phyloP scores from a whole-genome alignment of 768 basidiomycete species.

The Lactarius psammicola region DNA sequence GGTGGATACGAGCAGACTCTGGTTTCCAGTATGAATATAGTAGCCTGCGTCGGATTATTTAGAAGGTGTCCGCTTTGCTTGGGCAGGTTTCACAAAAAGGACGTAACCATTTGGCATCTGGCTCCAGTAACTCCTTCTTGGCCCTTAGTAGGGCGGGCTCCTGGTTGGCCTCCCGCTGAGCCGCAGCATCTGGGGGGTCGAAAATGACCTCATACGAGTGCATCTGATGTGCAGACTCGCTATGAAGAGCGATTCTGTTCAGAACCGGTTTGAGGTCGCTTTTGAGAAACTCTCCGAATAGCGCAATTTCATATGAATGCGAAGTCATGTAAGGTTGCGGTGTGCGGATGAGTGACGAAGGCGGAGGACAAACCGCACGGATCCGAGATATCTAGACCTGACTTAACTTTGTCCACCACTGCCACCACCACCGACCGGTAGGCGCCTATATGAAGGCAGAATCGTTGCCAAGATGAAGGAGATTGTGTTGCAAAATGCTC shows the following conservation, averaged over 20 bases:
- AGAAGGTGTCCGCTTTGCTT: neutral
- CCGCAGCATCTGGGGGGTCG: slow-evolving; percentile 68
- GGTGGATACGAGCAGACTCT: slow-evolving; percentile 78
- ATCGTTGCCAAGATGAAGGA: slow-evolving; percentile 22
- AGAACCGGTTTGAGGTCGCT: slow-evolving; percentile 73
- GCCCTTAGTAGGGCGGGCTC: slow-evolving; percentile 73
- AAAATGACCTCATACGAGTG: slow-evolving; percentile 79
- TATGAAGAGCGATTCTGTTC: slow-evolving; percentile 78
- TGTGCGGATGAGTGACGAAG: neutral
- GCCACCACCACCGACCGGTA: neutral
- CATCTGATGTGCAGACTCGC: slow-evolving; percentile 72
- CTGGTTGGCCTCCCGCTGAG: slow-evolving; percentile 55
- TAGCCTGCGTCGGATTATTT: slow-evolving; percentile 46
- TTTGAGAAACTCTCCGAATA: slow-evolving; percentile 79
- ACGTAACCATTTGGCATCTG: slow-evolving; percentile 62
- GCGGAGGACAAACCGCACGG: neutral
- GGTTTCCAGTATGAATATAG: slow-evolving; percentile 81
- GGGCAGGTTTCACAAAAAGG: neutral
- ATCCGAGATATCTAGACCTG: slow-evolving; percentile 17
- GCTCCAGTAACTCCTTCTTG: slow-evolving; percentile 67
- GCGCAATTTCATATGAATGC: slow-evolving; percentile 75
- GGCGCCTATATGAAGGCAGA: slow-evolving; percentile 13
- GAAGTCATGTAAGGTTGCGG: slow-evolving; percentile 32
- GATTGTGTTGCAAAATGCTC: slow-evolving; percentile 24
- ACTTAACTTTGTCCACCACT: neutral